These are phyloP conservation scores for Volvariella surrecta DNA, from an alignment of 1,284 basidiomycete genomes.

Conservation along the genomic window DNA sequence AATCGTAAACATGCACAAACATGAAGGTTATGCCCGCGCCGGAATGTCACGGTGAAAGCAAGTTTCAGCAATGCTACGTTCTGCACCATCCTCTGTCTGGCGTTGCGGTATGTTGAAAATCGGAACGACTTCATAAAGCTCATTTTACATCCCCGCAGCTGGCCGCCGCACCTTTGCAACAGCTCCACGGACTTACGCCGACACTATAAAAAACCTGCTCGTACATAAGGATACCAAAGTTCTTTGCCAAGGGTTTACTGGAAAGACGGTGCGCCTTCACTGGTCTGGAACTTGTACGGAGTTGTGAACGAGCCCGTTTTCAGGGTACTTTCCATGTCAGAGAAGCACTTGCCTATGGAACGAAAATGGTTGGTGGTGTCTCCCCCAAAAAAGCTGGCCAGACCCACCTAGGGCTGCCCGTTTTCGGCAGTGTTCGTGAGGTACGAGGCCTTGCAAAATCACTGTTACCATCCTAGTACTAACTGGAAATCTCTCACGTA, in stretches of 20 bases:
- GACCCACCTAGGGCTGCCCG: conserved; percentile 91
- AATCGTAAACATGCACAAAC: conserved; percentile 7
- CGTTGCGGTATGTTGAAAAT: conserved; percentile 33
- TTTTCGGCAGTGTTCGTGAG: conserved; percentile 91
- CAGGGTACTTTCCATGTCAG: conserved; percentile 97
- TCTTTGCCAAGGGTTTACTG: conserved; percentile 90
- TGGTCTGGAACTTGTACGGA: too few relatives aligned
- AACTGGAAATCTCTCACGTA: not conserved
- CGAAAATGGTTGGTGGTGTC: conserved; percentile 96
- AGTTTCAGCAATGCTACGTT: conserved; percentile 41
- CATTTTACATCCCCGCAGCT: conserved; percentile 25
- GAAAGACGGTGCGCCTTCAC: conserved; percentile 72
- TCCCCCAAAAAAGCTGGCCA: conserved; percentile 97
- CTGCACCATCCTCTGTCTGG: conserved; percentile 42
- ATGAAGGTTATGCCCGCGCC: not conserved
- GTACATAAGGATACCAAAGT: conserved; percentile 96
- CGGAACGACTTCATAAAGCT: conserved; percentile 6
- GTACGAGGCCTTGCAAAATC: too few relatives aligned
- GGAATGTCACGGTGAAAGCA: conserved; percentile 8
- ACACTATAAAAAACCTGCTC: conserved; percentile 87
- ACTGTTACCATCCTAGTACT: not conserved
- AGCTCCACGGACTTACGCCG: conserved; percentile 70
- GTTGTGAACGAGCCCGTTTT: not conserved
- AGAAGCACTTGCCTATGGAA: conserved; percentile 93
- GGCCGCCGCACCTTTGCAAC: conserved; percentile 74